Evolutionary conservation across 441 rosid genomes (phyloP).

Genomic region (Cnidoscolus chayamansa): DNA sequence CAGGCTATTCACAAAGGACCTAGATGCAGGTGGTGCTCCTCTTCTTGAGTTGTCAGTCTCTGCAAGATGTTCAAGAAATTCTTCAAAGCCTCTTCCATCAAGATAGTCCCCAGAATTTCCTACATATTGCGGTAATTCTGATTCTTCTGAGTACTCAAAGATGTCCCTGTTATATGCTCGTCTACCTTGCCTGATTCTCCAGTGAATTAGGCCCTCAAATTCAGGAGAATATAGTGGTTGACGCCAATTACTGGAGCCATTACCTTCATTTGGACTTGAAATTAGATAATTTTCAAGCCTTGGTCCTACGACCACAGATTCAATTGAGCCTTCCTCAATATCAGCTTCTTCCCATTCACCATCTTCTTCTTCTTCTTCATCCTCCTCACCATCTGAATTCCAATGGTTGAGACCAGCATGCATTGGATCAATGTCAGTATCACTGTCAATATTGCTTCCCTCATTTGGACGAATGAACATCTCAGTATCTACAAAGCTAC

Average conservation of each 20-base stretch:
- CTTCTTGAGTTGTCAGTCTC: slow-evolving; percentile 70
- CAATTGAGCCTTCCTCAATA: slow-evolving; percentile 42
- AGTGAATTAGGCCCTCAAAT: slow-evolving; percentile 30
- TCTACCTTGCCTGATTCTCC: slow-evolving; percentile 45
- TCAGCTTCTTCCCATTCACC: slow-evolving; percentile 66
- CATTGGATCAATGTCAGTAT: slow-evolving; percentile 95
- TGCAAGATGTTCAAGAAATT: slow-evolving; percentile 69
- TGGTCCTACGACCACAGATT: slow-evolving; percentile 29
- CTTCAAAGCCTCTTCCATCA: slow-evolving; percentile 64
- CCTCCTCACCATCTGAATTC: slow-evolving; percentile 62
- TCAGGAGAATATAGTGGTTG: slow-evolving; percentile 40
- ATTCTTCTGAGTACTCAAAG: slow-evolving; percentile 40
- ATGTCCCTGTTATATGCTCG: slow-evolving; percentile 35
- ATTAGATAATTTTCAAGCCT: slow-evolving; percentile 31
- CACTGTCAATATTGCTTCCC: slow-evolving; percentile 59
- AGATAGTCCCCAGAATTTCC: slow-evolving; percentile 60
- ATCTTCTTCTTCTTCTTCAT: slow-evolving; percentile 41
- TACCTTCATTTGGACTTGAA: slow-evolving; percentile 49
- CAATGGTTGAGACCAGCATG: slow-evolving; percentile 73
- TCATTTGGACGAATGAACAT: slow-evolving; percentile 44
- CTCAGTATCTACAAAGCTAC: slow-evolving; percentile 48
- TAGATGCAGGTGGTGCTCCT: slow-evolving; percentile 91
- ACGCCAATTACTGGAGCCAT: slow-evolving; percentile 32
- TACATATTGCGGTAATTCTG: slow-evolving; percentile 36
- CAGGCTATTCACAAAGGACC: slow-evolving; percentile 50